phyloP scores from a whole-genome alignment of 768 basidiomycete genomes.

The Pisolithus albus region DNA sequence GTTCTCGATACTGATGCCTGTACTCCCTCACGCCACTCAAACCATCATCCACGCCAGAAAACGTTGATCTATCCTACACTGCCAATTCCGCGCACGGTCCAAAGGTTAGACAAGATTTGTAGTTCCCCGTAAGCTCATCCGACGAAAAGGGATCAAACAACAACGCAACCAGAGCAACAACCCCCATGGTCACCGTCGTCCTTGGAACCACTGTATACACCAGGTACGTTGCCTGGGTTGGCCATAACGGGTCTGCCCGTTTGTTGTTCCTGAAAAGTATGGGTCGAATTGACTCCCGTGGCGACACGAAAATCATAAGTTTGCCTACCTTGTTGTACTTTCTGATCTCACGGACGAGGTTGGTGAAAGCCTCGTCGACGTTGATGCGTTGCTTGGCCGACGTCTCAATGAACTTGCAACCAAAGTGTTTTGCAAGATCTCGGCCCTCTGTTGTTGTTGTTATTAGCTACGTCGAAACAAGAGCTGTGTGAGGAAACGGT shows the following conservation, averaged over 20 bases:
- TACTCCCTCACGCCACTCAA: no score
- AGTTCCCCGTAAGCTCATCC: no score
- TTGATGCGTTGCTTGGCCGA: conserved; percentile 96
- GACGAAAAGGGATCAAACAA: conserved; percentile 30
- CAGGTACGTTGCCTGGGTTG: conserved; percentile 38
- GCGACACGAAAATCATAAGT: background rate
- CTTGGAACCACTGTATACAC: conserved; percentile 38
- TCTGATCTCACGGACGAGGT: conserved; percentile 89
- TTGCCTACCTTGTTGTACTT: conserved; percentile 80
- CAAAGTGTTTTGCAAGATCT: conserved; percentile 91
- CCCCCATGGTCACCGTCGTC: conserved; percentile 50
- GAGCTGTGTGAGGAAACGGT: background rate
- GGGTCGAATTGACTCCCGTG: background rate
- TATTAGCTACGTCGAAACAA: no score
- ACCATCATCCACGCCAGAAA: no score
- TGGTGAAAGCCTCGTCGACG: conserved; percentile 92
- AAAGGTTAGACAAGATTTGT: no score
- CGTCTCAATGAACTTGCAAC: conserved; percentile 92
- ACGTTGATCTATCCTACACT: no score
- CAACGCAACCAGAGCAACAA: conserved; percentile 67
- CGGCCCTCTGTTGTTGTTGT: conserved; percentile 69
- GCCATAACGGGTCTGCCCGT: conserved; percentile 61
- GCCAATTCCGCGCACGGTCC: no score
- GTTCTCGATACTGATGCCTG: no score
- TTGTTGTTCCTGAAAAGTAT: conserved; percentile 56